Evolutionary conservation across 768 basidiomycete species (phyloP).

Genomic region (Kondoa subrosea): DNA sequence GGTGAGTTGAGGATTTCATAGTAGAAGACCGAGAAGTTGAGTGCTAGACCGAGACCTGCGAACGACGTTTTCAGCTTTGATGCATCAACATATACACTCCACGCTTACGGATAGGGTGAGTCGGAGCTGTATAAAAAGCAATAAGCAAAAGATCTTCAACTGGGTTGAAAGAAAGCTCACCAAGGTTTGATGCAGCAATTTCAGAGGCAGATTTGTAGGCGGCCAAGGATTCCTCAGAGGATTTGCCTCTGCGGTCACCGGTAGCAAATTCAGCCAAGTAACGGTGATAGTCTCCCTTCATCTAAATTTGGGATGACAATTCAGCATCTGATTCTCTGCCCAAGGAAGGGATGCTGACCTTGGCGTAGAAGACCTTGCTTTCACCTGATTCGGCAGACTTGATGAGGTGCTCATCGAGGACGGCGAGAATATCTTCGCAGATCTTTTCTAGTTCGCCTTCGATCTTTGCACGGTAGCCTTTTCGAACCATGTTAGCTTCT

Average conservation of each 20-base stretch:
- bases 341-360: slow-evolving; percentile 48
- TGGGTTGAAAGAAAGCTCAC: slow-evolving; percentile 65
- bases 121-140: slow-evolving; percentile 50
- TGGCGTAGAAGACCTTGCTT: slow-evolving; percentile 98
- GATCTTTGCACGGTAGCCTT: slow-evolving; percentile 93
- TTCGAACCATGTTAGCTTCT: slow-evolving; percentile 52
- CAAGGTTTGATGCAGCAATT: slow-evolving; percentile 87
- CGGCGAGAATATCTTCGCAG: slow-evolving; percentile 94
- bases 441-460: slow-evolving; percentile 93
- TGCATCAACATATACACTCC: background rate
- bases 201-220: slow-evolving; percentile 96
- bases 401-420: slow-evolving; percentile 94
- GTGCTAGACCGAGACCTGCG: slow-evolving; percentile 68
- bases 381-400: slow-evolving; percentile 92
- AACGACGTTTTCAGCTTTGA: background rate
- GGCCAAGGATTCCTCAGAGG: slow-evolving; percentile 90
- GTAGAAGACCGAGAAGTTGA: slow-evolving; percentile 99
- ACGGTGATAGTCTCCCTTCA: slow-evolving; percentile 99
- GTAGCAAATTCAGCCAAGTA: slow-evolving; percentile 98
- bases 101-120: slow-evolving; percentile 75
- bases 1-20: slow-evolving; percentile 98
- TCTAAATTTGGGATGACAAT: slow-evolving; percentile 32
- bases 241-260: slow-evolving; percentile 91
- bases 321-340: slow-evolving; percentile 14
- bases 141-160: too few relatives aligned